These are phyloP conservation scores for grape (Vitis vinifera) DNA, from an alignment of 164 flowering plant species.

Conservation along the genomic window ASM3070453v1 NC_081816.1:9813501-9814000, in stretches of 20 bases:
- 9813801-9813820: conserved; percentile 51
- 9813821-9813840: neutral
- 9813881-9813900: neutral
- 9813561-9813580: no score
- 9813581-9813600: no score
- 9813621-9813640: no score
- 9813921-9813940: neutral
- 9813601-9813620: no score
- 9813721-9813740: conserved; percentile 64
- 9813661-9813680: neutral
- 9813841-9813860: neutral
- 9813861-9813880: neutral
- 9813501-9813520: no score
- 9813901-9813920: conserved; percentile 3
- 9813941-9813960: neutral
- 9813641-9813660: no score
- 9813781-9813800: conserved; percentile 44
- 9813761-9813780: conserved; percentile 57
- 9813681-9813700: conserved; percentile 32
- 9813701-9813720: conserved; percentile 56
- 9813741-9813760: conserved; percentile 60
- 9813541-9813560: no score
- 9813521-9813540: no score
- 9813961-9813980: neutral
- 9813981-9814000: neutral